Base-by-base conservation (phyloP, 306 rosid genomes). In the Dryas alaskensis region DNA sequence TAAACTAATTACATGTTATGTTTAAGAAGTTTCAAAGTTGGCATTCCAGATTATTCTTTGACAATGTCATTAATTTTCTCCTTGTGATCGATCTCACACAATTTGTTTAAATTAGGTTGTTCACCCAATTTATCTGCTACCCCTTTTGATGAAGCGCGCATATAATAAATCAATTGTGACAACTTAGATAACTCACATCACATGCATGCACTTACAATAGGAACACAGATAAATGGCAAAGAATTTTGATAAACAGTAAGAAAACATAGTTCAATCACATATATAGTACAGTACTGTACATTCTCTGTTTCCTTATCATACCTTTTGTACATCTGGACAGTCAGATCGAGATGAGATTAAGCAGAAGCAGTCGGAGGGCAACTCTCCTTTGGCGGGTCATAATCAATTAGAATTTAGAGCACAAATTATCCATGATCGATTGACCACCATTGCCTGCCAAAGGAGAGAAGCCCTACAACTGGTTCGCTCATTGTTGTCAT, bases 311-410 rank as follows among this genome's bases (percentile, higher is more conserved):
- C 14, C 12, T 17, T 7, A 50, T 49, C 60, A 25, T 61, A 49
- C 77, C 52, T 62, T 73, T 61, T 2, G 46, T 22, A 37, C 6
- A 8, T 51, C 8, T 60, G 40, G 5, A 9, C 4, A 45, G 14
- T 67, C 19, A 14, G 12, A 42, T n/a, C 3, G 1, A 31, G 27
- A 17, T 5, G 9, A 37, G 6, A 83, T 75, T 80, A 87, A 89
- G 89, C 92, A 80, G 68, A 84, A 83, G 60, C 77, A 86, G 78
- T 78, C 60, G 74, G 70, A 84, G 97, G 97, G 90, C 92, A 89
- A 89, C 96, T 92, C 97, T 92, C 87, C 91, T 89, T 92, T 92
- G 97, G 97, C 92, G 42, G 90, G 61, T 68, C 57, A 79, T 65
- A 22, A 4, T 40, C 25, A n/a, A 11, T 7, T 3, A 48, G 4